A percentile compares a stretch with the other conserved stretches of the same genome.
Evolutionary conservation across 345 rosid genomes (phyloP).

Genomic region (Heritiera fomes): DNA sequence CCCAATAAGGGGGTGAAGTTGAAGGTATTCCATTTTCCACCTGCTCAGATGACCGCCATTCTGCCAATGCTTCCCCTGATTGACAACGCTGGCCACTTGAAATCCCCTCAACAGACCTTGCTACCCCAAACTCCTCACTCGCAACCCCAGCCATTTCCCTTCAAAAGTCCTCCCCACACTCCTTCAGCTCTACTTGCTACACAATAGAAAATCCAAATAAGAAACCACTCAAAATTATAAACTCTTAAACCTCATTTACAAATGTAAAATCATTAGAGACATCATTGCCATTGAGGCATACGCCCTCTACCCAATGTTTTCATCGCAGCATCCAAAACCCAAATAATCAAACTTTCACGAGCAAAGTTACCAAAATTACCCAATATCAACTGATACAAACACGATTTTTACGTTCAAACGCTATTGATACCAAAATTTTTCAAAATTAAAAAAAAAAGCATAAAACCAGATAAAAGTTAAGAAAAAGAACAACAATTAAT

Average conservation of each 20-base stretch:
- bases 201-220: slow-evolving; percentile 10
- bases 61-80: slow-evolving; percentile 77
- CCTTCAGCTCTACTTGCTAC: slow-evolving; percentile 36
- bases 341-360: not conserved
- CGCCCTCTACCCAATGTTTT: not conserved
- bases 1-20: slow-evolving; percentile 89
- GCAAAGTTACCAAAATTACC: not conserved
- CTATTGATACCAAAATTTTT: not conserved
- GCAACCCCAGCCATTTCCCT: slow-evolving; percentile 65
- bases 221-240: not conserved
- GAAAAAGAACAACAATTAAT: not conserved
- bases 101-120: slow-evolving; percentile 63
- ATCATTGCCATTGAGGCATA: not conserved
- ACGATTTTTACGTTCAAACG: not conserved
- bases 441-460: not conserved
- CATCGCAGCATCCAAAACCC: not conserved
- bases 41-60: slow-evolving; percentile 94
- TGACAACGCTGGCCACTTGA: slow-evolving; percentile 57
- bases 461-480: not conserved
- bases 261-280: not conserved
- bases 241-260: slow-evolving; percentile 15
- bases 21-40: slow-evolving; percentile 87
- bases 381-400: not conserved
- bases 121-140: slow-evolving; percentile 68
- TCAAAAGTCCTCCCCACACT: slow-evolving; percentile 36